Conservation (phyloP, 2,329 filamentous ascomycete species). For the Emergomyces pasteurianus region DNA sequence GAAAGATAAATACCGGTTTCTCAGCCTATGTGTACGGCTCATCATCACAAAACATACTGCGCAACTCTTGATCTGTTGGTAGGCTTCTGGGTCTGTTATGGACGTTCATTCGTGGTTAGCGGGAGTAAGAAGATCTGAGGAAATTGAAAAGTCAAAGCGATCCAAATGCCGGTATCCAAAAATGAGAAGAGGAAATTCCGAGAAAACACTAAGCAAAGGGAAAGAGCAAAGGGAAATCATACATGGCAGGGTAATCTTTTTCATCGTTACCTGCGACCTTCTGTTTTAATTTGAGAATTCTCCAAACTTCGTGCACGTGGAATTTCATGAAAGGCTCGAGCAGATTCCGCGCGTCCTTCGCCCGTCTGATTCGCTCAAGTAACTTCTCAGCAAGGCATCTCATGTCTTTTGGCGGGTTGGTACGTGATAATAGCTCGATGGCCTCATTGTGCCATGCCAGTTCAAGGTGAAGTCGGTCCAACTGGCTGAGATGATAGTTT, state of each 20-base stretch:
- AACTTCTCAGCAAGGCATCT: conserved; percentile 6
- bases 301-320: conserved; percentile 15
- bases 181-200: not conserved
- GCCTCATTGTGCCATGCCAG: conserved; percentile 10
- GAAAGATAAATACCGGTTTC: not conserved
- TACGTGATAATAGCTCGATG: conserved; percentile 9
- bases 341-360: conserved; percentile 8
- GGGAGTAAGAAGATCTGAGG: not conserved
- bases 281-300: conserved; percentile 12
- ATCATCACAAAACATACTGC: conserved; percentile 5
- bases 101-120: not conserved
- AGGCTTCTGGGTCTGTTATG: conserved; percentile 2
- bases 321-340: conserved; percentile 13
- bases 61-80: conserved; percentile 6
- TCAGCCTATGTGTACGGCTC: not conserved
- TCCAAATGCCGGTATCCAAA: not conserved
- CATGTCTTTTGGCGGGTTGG: conserved; percentile 4
- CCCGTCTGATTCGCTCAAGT: conserved; percentile 7
- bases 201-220: not conserved
- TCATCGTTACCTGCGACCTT: not conserved
- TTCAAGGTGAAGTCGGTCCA: conserved; percentile 18
- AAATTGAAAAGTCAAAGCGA: not conserved
- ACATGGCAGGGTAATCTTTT: conserved; percentile 2
- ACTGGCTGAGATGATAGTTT: conserved; percentile 19
- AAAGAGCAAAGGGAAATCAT: conserved; percentile 1